Conservation (phyloP, 129 eudicot genomes). For the Saussurea involucrata region DNA sequence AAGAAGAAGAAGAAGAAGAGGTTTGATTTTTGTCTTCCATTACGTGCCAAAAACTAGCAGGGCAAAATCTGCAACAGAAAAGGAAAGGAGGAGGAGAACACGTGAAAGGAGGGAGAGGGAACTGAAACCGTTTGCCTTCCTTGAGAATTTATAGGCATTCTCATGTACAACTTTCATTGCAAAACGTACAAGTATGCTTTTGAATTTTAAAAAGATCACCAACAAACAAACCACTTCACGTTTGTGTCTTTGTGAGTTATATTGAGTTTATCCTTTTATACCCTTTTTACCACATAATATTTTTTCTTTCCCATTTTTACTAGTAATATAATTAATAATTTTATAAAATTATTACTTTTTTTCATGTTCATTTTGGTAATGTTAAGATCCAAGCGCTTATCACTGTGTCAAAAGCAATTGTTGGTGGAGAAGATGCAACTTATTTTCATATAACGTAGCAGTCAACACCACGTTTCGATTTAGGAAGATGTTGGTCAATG, state of each 20-base stretch:
- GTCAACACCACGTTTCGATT: too few relatives aligned
- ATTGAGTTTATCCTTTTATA: conserved; percentile 10
- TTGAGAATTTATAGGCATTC: conserved; percentile 15
- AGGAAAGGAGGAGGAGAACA: conserved; percentile 9
- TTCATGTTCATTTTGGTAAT: too few relatives aligned
- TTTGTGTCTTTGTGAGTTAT: too few relatives aligned
- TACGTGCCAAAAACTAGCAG: not conserved
- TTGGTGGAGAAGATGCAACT: too few relatives aligned
- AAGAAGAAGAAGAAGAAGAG: conserved; percentile 29
- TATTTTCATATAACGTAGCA: too few relatives aligned
- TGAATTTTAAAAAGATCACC: not conserved
- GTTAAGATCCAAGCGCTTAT: too few relatives aligned
- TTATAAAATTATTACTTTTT: too few relatives aligned
- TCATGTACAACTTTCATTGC: not conserved
- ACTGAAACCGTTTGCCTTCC: conserved; percentile 8
- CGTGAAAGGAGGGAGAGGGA: conserved; percentile 32
- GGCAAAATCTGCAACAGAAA: conserved; percentile 4
- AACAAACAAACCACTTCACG: not conserved
- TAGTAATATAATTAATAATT: too few relatives aligned
- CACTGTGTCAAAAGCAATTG: too few relatives aligned
- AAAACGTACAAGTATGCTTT: not conserved
- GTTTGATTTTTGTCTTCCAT: conserved; percentile 48
- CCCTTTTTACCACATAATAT: not conserved
- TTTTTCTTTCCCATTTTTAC: too few relatives aligned
- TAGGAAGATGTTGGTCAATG: too few relatives aligned